A percentile compares a stretch with the other conserved stretches of the same genome.
These are phyloP conservation scores for Fusarium sp. DNA, from an alignment of 2,329 filamentous ascomycete species.

Conservation along the genomic window DNA sequence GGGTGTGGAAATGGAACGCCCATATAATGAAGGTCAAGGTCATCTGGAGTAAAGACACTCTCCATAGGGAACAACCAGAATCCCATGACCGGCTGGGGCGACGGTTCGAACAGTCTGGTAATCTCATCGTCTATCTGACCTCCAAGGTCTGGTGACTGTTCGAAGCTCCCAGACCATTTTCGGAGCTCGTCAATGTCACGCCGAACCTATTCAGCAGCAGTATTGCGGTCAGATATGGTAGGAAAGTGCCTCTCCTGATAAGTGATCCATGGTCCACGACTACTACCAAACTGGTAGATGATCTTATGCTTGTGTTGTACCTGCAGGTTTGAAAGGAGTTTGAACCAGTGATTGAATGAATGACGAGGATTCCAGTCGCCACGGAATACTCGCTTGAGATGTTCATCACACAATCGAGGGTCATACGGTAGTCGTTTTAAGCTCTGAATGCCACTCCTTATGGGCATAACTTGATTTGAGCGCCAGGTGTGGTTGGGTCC, in stretches of 20 bases:
- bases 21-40: background rate
- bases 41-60: conserved; percentile 33
- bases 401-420: background rate
- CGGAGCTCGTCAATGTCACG: accelerated
- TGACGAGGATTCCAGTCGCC: background rate
- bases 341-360: background rate
- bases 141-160: accelerated
- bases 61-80: conserved; percentile 9
- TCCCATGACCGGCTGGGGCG: background rate
- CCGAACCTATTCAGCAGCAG: background rate
- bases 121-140: background rate
- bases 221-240: background rate
- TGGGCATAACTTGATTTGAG: background rate
- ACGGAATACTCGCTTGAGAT: background rate
- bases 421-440: background rate
- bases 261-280: background rate
- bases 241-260: accelerated
- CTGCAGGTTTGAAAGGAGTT: accelerated
- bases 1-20: accelerated
- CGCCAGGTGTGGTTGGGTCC: background rate
- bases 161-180: background rate
- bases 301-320: background rate
- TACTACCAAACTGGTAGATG: background rate
- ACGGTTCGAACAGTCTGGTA: background rate
- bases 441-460: accelerated